Evolutionary conservation across 2,329 filamentous ascomycete genomes (phyloP).

Genomic region (Monosporascus sp.): DNA sequence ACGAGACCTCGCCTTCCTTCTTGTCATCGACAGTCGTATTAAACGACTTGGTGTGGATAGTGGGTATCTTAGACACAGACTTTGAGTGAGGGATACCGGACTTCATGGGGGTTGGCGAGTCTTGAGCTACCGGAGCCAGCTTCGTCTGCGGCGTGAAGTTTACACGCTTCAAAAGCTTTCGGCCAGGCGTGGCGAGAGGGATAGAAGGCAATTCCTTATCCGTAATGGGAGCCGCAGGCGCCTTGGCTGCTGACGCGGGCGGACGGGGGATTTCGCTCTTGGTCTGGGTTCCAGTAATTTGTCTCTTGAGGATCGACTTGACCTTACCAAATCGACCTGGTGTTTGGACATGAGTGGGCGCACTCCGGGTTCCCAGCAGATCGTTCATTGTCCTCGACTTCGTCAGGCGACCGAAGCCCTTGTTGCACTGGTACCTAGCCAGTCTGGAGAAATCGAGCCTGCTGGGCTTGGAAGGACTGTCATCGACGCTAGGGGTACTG

Average conservation of each 20-base stretch:
- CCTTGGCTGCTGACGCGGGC: conserved; percentile 35
- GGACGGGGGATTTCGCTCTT: conserved; percentile 47
- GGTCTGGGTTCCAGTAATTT: conserved; percentile 33
- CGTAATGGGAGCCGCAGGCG: conserved; percentile 39
- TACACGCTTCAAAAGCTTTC: conserved; percentile 66
- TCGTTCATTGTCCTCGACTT: conserved; percentile 50
- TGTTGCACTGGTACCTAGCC: conserved; percentile 29
- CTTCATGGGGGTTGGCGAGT: conserved; percentile 55
- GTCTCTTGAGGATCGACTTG: conserved; percentile 52
- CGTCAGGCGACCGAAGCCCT: conserved; percentile 31
- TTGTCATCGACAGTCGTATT: conserved; percentile 25
- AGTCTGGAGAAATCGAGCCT: conserved; percentile 29
- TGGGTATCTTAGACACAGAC: conserved; percentile 29
- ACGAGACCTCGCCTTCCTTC: conserved; percentile 36
- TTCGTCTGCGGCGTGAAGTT: conserved; percentile 73
- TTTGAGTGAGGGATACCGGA: conserved; percentile 40
- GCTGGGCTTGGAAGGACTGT: conserved; percentile 28
- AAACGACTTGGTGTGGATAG: conserved; percentile 30
- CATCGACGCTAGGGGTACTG: conserved; percentile 17
- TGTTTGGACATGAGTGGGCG: conserved; percentile 36
- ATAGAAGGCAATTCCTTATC: conserved; percentile 49
- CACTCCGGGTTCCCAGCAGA: conserved; percentile 25
- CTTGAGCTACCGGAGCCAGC: conserved; percentile 36
- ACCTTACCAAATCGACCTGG: conserved; percentile 50
- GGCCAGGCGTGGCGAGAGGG: conserved; percentile 61